Percentiles rank a stretch among this genome's conserved stretches.
These are phyloP conservation scores for Solanum bulbocastanum DNA, from an alignment of 257 asterid species.

Conservation along the genomic window DNA sequence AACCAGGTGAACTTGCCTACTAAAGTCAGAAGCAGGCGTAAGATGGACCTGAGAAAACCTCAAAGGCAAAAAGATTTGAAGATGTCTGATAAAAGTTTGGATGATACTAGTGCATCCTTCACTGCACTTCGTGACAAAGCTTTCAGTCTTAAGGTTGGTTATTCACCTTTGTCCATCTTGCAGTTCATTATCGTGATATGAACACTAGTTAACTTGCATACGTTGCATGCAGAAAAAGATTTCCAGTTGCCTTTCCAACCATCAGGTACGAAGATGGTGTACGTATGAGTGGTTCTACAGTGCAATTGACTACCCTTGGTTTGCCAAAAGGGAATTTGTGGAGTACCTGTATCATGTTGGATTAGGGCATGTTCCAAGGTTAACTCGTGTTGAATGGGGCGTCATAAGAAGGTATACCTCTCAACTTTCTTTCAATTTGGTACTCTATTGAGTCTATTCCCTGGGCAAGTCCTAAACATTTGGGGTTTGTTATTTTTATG, in stretches of 20 bases:
- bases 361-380: conserved; percentile 77
- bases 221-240: conserved; percentile 38
- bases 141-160: conserved; percentile 38
- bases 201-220: not conserved
- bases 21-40: conserved; percentile 67
- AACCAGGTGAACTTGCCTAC: conserved; percentile 53
- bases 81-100: conserved; percentile 35
- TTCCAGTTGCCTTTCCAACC: conserved; percentile 52
- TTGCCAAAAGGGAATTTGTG: conserved; percentile 77
- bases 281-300: conserved; percentile 90
- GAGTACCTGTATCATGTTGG: conserved; percentile 84
- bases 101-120: conserved; percentile 25
- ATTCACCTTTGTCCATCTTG: conserved; percentile 3
- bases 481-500: not conserved
- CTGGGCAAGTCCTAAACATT: not conserved
- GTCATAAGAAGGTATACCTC: conserved; percentile 69
- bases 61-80: conserved; percentile 41
- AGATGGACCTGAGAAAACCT: conserved; percentile 41
- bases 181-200: conserved; percentile 4
- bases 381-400: conserved; percentile 92
- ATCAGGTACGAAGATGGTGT: conserved; percentile 76
- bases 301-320: conserved; percentile 93
- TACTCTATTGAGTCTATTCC: not conserved
- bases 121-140: conserved; percentile 32
- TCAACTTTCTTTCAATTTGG: not conserved